Conservation (phyloP, 352 stramenopile genomes). For the Globisporangium spinosum region DNA sequence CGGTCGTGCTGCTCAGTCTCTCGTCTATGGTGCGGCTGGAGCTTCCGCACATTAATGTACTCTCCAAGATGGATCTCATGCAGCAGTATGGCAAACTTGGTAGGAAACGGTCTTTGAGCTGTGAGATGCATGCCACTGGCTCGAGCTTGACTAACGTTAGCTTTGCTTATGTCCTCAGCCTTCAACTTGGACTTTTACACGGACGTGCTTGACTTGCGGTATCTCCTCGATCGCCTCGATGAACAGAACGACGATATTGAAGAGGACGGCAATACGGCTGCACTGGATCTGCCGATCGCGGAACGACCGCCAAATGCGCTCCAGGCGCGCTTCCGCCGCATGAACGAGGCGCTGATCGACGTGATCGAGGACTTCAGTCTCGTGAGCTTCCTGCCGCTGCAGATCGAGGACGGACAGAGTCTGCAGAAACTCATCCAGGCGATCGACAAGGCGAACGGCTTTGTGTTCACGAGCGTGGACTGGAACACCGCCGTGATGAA, state of each 20-base stretch:
- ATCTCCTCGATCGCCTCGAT: conserved; percentile 76
- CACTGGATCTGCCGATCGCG: conserved; percentile 27
- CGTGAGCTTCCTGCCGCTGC: conserved; percentile 75
- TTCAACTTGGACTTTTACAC: conserved; percentile 90
- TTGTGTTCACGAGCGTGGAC: conserved; percentile 74
- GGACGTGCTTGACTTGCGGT: conserved; percentile 81
- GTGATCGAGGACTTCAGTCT: conserved; percentile 88
- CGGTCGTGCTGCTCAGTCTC: conserved; percentile 94
- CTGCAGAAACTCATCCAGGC: conserved; percentile 63
- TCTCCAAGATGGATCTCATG: conserved; percentile 99
- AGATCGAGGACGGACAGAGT: conserved; percentile 72
- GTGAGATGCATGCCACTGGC: background rate
- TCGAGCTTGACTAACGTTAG: background rate
- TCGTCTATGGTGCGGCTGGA: conserved; percentile 97
- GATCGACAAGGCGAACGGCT: conserved; percentile 84
- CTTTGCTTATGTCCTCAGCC: conserved; percentile 20
- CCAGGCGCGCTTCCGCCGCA: conserved; percentile 58
- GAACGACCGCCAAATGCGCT: conserved; percentile 34
- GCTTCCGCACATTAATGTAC: conserved; percentile 97
- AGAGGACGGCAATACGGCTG: conserved; percentile 27
- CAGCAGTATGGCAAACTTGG: conserved; percentile 87
- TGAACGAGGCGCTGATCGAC: conserved; percentile 84
- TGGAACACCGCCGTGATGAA: conserved; percentile 77
- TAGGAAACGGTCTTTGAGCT: conserved; percentile 16
- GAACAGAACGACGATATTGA: conserved; percentile 52